Percentiles rank a stretch among this genome's conserved stretches.
phyloP scores from a whole-genome alignment of 2,329 filamentous ascomycete species.

The Aureobasidium namibiae region DNA sequence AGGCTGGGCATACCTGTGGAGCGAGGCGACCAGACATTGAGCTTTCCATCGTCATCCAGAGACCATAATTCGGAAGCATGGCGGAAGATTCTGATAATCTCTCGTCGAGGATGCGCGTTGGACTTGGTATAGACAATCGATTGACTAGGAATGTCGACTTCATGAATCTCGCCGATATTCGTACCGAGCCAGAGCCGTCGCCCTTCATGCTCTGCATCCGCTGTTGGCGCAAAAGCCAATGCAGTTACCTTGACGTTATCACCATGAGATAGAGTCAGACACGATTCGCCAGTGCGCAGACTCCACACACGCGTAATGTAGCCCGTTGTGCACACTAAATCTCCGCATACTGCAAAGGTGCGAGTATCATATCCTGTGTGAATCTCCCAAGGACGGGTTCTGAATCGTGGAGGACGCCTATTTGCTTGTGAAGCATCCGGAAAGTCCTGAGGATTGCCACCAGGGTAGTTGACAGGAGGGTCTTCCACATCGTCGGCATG shows the following conservation, averaged over 20 bases:
- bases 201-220: slow-evolving; percentile 71
- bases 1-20: slow-evolving; percentile 67
- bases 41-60: slow-evolving; percentile 76
- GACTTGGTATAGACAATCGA: slow-evolving; percentile 60
- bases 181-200: slow-evolving; percentile 82
- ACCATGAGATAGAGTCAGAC: slow-evolving; percentile 74
- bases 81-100: slow-evolving; percentile 77
- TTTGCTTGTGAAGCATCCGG: slow-evolving; percentile 82
- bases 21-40: slow-evolving; percentile 82
- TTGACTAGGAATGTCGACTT: slow-evolving; percentile 73
- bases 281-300: slow-evolving; percentile 67
- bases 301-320: slow-evolving; percentile 86
- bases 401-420: slow-evolving; percentile 68
- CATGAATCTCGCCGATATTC: slow-evolving; percentile 77
- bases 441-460: slow-evolving; percentile 44
- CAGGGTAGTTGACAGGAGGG: slow-evolving; percentile 11
- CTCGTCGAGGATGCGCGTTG: slow-evolving; percentile 66
- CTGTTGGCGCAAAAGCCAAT: slow-evolving; percentile 75
- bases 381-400: slow-evolving; percentile 66
- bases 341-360: slow-evolving; percentile 79
- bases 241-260: slow-evolving; percentile 78
- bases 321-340: slow-evolving; percentile 78
- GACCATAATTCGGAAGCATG: slow-evolving; percentile 90
- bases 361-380: slow-evolving; percentile 79
- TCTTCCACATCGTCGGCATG: slow-evolving; percentile 15